Conservation (phyloP, 2,329 filamentous ascomycete genomes). For the Cercospora brassicicola region DNA sequence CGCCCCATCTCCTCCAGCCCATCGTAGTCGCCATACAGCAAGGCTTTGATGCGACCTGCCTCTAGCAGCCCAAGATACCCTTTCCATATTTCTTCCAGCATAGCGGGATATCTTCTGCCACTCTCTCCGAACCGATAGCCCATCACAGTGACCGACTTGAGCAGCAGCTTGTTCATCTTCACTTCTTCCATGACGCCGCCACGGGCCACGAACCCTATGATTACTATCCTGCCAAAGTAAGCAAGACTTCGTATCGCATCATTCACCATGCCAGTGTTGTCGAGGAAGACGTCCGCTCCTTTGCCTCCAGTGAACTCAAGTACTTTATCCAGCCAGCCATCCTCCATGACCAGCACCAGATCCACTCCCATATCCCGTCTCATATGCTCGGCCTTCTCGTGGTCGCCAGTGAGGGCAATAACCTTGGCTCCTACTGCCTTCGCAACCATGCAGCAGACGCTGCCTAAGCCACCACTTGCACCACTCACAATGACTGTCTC, state of each 20-base stretch:
- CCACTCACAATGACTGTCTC: slow-evolving; percentile 58
- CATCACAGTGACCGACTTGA: slow-evolving; percentile 55
- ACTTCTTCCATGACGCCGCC: slow-evolving; percentile 56
- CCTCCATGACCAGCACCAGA: slow-evolving; percentile 45
- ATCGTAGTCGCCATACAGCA: slow-evolving; percentile 52
- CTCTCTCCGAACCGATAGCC: slow-evolving; percentile 62
- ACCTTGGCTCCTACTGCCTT: slow-evolving; percentile 55
- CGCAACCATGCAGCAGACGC: slow-evolving; percentile 59
- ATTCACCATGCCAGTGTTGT: slow-evolving; percentile 59
- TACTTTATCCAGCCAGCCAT: slow-evolving; percentile 55
- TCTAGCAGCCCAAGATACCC: slow-evolving; percentile 53
- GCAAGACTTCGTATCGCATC: slow-evolving; percentile 56
- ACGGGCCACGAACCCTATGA: slow-evolving; percentile 60
- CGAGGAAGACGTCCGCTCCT: slow-evolving; percentile 60
- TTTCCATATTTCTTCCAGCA: slow-evolving; percentile 53
- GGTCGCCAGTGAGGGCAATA: slow-evolving; percentile 54
- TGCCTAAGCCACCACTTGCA: slow-evolving; percentile 57
- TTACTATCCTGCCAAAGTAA: slow-evolving; percentile 56
- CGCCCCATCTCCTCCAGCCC: slow-evolving; percentile 53
- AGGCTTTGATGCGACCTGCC: slow-evolving; percentile 51
- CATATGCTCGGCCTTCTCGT: slow-evolving; percentile 45
- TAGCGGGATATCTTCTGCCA: slow-evolving; percentile 50
- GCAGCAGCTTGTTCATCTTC: slow-evolving; percentile 55
- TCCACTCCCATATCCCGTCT: slow-evolving; percentile 35
- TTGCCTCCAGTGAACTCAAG: slow-evolving; percentile 49